Percentiles rank a stretch among this genome's conserved stretches.
Evolutionary conservation across 129 eudicot species (phyloP).

Genomic region (Artemisia annua): DNA sequence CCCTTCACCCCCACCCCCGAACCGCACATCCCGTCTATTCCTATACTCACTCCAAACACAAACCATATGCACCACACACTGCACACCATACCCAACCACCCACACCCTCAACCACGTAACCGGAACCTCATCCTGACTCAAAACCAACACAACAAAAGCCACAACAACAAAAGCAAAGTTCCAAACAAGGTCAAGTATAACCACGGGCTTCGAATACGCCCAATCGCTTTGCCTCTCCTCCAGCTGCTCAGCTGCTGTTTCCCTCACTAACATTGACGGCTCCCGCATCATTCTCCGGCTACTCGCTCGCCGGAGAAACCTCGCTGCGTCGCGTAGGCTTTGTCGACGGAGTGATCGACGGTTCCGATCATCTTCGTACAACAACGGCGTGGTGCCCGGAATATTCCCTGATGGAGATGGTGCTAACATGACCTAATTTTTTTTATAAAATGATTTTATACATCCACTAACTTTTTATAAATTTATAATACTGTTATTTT

Average conservation of each 20-base stretch:
- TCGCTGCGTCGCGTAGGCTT: conserved; percentile 54
- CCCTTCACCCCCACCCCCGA: conserved; percentile 19
- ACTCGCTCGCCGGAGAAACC: conserved; percentile 55
- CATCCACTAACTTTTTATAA: no score
- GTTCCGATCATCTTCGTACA: conserved; percentile 32
- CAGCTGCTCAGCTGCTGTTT: conserved; percentile 60
- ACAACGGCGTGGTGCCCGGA: conserved; percentile 40
- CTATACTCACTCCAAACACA: conserved; percentile 62
- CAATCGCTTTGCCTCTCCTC: conserved; percentile 65
- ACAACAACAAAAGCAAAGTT: conserved; percentile 48
- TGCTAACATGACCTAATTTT: conserved; percentile 28
- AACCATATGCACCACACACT: conserved; percentile 58
- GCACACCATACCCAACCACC: conserved; percentile 60
- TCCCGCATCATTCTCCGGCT: conserved; percentile 48
- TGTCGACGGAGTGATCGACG: conserved; percentile 47
- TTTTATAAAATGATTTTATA: no score
- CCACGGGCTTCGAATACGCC: conserved; percentile 71
- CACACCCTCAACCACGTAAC: conserved; percentile 46
- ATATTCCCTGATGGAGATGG: conserved; percentile 28
- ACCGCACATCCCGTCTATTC: conserved; percentile 30
- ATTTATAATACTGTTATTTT: no score
- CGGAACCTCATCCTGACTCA: conserved; percentile 41
- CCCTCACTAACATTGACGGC: conserved; percentile 61
- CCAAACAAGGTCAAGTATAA: conserved; percentile 54
- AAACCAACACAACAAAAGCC: conserved; percentile 33